Conservation (phyloP, 331 rosid genomes). For the Cucumis variabilis region DNA sequence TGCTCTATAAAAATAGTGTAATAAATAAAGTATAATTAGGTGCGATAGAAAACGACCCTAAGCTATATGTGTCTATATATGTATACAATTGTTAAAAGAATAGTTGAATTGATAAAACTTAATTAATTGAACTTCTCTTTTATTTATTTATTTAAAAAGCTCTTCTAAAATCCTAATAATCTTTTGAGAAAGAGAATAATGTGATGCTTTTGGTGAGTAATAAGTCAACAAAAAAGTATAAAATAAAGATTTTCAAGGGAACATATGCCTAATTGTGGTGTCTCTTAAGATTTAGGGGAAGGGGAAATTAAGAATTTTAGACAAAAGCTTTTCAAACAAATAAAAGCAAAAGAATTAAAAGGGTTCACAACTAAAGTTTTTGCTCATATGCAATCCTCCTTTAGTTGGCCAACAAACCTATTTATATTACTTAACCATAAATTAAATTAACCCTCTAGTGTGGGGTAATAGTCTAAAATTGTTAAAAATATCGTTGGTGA, state of each 20-base stretch:
- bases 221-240: neutral
- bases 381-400: neutral
- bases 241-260: neutral
- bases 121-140: neutral
- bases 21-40: neutral
- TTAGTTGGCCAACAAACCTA: neutral
- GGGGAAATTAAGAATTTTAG: neutral
- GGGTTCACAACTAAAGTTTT: neutral
- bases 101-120: no score
- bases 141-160: neutral
- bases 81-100: no score
- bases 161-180: neutral
- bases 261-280: neutral
- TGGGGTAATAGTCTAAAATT: no score
- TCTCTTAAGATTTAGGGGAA: neutral
- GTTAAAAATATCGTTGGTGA: no score
- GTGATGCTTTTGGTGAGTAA: neutral
- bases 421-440: no score
- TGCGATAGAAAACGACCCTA: no score
- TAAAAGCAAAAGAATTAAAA: neutral
- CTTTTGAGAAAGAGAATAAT: neutral
- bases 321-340: neutral
- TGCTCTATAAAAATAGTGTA: neutral
- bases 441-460: no score
- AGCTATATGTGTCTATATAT: no score